Evolutionary conservation across 306 rosid species (phyloP).

Genomic region (Spatholobus suberectus): DNA sequence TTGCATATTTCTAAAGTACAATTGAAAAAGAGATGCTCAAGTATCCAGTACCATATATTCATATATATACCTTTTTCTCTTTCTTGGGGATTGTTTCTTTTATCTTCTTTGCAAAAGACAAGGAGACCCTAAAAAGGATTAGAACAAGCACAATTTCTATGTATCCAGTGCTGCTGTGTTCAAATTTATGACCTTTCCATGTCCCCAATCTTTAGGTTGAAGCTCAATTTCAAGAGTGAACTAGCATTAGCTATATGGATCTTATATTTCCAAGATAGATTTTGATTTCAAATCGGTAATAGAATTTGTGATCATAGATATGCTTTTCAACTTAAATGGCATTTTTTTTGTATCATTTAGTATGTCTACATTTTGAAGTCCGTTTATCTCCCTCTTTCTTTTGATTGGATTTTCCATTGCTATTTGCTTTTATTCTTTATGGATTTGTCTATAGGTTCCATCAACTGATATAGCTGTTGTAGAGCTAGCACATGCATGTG

Average conservation of each 20-base stretch:
- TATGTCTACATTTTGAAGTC: too few relatives aligned
- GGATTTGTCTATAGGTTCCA: conserved; percentile 66
- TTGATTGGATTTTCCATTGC: conserved; percentile 18
- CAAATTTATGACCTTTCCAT: conserved; percentile 4
- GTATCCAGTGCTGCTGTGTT: not conserved
- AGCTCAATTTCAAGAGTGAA: not conserved
- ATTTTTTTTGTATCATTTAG: not conserved
- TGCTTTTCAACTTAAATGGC: not conserved
- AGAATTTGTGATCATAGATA: not conserved
- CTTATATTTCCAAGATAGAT: not conserved
- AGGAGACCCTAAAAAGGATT: not conserved
- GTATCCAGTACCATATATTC: not conserved
- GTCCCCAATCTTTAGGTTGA: not conserved
- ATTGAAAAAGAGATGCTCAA: not conserved
- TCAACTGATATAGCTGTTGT: conserved; percentile 85
- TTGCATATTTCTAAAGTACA: not conserved
- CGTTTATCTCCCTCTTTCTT: too few relatives aligned
- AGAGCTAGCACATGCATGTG: conserved; percentile 83
- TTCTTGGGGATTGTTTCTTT: too few relatives aligned
- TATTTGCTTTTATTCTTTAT: conserved; percentile 6
- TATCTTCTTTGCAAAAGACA: conserved; percentile 3
- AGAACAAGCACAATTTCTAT: not conserved
- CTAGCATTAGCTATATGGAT: not conserved
- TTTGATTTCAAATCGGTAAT: not conserved
- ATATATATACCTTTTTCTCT: too few relatives aligned